phyloP scores from a whole-genome alignment of 148 eudicot species.

The Rhododendron griersonianum region DNA sequence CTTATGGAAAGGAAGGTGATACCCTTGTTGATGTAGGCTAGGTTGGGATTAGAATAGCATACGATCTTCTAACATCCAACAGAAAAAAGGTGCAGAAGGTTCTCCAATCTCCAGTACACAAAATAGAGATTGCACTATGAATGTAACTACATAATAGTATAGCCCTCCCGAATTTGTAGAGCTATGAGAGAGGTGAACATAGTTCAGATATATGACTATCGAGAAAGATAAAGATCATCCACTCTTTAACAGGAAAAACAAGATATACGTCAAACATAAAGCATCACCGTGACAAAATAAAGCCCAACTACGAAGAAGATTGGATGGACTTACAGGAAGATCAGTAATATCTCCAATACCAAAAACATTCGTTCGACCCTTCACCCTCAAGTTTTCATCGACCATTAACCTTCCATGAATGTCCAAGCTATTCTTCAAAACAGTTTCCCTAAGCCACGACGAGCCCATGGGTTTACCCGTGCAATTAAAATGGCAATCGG shows the following conservation, averaged over 20 bases:
- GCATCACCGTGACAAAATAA: not conserved
- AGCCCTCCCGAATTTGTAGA: not conserved
- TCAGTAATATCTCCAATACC: constrained; percentile 59
- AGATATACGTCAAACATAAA: not conserved
- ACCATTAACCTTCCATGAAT: constrained; percentile 33
- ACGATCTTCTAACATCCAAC: not conserved
- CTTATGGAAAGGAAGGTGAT: not conserved
- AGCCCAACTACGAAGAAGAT: not conserved
- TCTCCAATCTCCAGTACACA: not conserved
- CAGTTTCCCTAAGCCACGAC: constrained; percentile 41
- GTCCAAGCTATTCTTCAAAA: constrained; percentile 40
- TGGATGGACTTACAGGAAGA: constrained; percentile 28
- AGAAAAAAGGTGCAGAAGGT: not conserved
- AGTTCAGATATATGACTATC: not conserved
- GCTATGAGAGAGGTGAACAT: not conserved
- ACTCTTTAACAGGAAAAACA: not conserved
- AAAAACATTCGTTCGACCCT: constrained; percentile 37
- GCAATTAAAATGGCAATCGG: constrained; percentile 43
- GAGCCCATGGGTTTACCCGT: constrained; percentile 44
- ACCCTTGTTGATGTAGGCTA: not conserved
- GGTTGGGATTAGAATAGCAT: not conserved
- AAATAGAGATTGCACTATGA: not conserved
- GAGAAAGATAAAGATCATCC: not conserved
- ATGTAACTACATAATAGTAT: not conserved
- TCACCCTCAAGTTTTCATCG: constrained; percentile 45